A percentile compares a stretch with the other conserved stretches of the same genome.
Evolutionary conservation across 139 green algal genomes (phyloP).

Genomic region (Chlorella sorokiniana): DNA sequence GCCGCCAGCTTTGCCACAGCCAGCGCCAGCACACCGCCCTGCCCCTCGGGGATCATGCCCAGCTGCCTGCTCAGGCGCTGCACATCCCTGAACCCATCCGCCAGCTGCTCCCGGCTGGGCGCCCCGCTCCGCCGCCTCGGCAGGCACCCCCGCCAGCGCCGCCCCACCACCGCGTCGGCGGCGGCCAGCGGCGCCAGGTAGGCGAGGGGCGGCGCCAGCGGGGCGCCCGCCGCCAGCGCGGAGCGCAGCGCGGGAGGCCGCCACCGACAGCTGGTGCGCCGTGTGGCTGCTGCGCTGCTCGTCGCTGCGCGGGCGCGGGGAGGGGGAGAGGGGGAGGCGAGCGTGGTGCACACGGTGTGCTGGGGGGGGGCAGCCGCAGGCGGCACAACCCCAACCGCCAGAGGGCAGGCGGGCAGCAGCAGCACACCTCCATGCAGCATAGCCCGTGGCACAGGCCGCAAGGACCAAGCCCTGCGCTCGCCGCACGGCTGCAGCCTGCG

Average conservation of each 20-base stretch:
- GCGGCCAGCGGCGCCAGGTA: slow-evolving; percentile 1
- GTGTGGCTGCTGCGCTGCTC: slow-evolving; percentile 2
- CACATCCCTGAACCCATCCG: slow-evolving; percentile 38
- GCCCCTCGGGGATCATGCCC: slow-evolving; percentile 38
- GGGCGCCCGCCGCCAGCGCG: slow-evolving; percentile 39
- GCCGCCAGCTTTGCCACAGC: slow-evolving; percentile 51
- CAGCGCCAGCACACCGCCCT: slow-evolving; percentile 46
- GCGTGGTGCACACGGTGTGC: background rate
- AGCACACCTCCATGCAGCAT: background rate
- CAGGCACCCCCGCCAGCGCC: slow-evolving; percentile 11
- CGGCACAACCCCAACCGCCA: too few species aligned
- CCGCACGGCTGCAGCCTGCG: too few species aligned
- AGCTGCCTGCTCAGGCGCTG: slow-evolving; percentile 30
- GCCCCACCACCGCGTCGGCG: slow-evolving; percentile 30
- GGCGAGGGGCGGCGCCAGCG: slow-evolving; percentile 22
- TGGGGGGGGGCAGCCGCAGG: background rate
- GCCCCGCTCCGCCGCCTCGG: slow-evolving; percentile 15
- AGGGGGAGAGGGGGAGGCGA: background rate
- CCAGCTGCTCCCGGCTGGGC: slow-evolving; percentile 45
- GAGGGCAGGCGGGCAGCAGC: too few species aligned
- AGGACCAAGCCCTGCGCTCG: background rate
- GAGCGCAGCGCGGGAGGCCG: background rate
- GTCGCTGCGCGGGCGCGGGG: background rate
- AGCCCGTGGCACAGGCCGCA: background rate
- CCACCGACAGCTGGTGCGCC: slow-evolving; percentile 1